A percentile compares a stretch with the other conserved stretches of the same genome.
phyloP scores from a whole-genome alignment of 2,329 filamentous ascomycete genomes.

The Macrophomina tecta region DNA sequence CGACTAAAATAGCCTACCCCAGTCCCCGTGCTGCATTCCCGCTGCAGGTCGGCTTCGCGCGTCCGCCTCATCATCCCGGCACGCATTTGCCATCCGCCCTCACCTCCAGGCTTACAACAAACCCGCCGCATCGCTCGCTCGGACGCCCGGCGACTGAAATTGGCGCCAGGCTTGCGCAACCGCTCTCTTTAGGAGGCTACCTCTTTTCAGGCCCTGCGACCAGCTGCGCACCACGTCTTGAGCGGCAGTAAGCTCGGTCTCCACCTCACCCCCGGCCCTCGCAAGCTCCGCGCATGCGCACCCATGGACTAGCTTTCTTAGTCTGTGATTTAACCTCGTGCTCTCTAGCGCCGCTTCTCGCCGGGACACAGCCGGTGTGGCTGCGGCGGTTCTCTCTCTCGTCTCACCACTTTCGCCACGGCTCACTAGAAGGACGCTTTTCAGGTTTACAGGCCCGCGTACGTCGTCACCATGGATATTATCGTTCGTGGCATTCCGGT shows the following conservation, averaged over 20 bases:
- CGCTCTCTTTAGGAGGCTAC: background rate
- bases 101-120: background rate
- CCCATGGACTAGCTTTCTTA: background rate
- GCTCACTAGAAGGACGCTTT: background rate
- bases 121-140: background rate
- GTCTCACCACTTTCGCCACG: background rate
- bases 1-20: conserved; percentile 2
- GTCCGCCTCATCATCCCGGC: conserved; percentile 15
- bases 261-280: background rate
- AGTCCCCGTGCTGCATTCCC: background rate
- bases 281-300: background rate
- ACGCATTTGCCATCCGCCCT: conserved; percentile 3
- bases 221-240: background rate
- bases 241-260: background rate
- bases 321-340: background rate
- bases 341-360: background rate
- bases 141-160: background rate
- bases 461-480: conserved; percentile 51
- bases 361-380: too few species aligned
- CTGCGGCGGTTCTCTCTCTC: too few species aligned
- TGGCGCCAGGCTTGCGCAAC: background rate
- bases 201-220: background rate
- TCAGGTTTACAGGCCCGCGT: background rate
- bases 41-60: background rate
- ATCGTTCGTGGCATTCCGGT: conserved; percentile 52